Percentiles rank a stretch among this genome's conserved stretches.
These are phyloP conservation scores for Neopestalotiopsis clavispora DNA, from an alignment of 2,329 filamentous ascomycete species.

Conservation along the genomic window DNA sequence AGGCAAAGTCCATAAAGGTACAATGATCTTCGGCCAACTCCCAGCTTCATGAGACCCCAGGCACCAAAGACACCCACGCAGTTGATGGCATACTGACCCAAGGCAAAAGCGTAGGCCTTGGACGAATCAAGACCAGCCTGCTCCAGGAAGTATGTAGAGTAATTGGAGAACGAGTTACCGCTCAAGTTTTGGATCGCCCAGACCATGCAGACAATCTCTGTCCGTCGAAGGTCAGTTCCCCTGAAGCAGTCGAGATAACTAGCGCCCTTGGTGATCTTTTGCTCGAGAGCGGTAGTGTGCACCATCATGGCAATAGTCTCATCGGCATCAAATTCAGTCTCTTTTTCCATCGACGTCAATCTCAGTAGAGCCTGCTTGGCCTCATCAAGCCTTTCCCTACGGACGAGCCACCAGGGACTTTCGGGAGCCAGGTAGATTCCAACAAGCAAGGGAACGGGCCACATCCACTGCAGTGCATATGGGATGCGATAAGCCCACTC, in stretches of 20 bases:
- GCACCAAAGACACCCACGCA: constrained; percentile 82
- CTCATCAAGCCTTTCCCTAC: constrained; percentile 65
- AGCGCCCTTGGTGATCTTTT: constrained; percentile 74
- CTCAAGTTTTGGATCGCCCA: constrained; percentile 69
- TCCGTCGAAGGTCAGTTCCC: constrained; percentile 77
- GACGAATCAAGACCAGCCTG: constrained; percentile 60
- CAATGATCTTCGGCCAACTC: constrained; percentile 73
- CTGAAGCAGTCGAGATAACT: constrained; percentile 85
- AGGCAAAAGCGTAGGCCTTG: constrained; percentile 62
- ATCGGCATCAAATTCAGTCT: constrained; percentile 78
- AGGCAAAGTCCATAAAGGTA: constrained; percentile 78
- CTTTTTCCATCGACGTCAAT: constrained; percentile 62
- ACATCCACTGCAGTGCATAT: constrained; percentile 79
- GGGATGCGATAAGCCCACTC: constrained; percentile 72
- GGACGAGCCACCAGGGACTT: constrained; percentile 78
- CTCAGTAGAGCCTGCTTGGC: constrained; percentile 70
- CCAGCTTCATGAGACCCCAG: constrained; percentile 78
- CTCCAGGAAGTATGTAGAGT: constrained; percentile 65
- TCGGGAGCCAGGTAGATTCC: constrained; percentile 73
- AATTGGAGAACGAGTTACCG: constrained; percentile 69
- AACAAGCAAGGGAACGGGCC: constrained; percentile 70
- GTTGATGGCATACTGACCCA: constrained; percentile 72
- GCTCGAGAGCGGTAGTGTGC: constrained; percentile 82
- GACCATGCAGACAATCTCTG: constrained; percentile 71
- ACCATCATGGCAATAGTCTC: constrained; percentile 93